phyloP scores from a whole-genome alignment of 495 filamentous ascomycete genomes.

The Cercophora samala region DNA sequence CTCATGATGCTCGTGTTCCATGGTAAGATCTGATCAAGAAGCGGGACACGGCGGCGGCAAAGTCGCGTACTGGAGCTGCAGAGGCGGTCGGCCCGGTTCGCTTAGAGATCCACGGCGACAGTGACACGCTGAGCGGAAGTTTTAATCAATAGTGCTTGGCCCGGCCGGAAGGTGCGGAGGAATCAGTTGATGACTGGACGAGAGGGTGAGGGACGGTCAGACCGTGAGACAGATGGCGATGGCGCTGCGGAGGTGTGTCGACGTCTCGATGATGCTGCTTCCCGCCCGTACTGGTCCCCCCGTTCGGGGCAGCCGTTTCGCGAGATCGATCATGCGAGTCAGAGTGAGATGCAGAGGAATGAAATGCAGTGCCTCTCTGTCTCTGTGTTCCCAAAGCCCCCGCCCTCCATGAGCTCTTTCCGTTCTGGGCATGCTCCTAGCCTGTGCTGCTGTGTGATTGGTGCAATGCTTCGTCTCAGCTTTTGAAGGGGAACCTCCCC shows the following conservation, averaged over 20 bases:
- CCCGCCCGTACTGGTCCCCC: slow-evolving; percentile 17
- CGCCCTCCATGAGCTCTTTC: background rate
- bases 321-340: slow-evolving; percentile 27
- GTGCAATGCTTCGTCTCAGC: background rate
- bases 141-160: background rate
- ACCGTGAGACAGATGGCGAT: slow-evolving; percentile 7
- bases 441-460: background rate
- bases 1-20: background rate
- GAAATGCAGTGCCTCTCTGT: slow-evolving; percentile 9
- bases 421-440: background rate
- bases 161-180: slow-evolving; percentile 1
- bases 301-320: slow-evolving; percentile 10
- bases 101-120: slow-evolving; percentile 3
- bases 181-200: background rate
- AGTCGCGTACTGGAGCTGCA: background rate
- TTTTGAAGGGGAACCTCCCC: background rate
- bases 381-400: background rate
- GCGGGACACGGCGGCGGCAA: slow-evolving; percentile 5
- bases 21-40: slow-evolving; percentile 1
- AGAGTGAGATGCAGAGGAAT: slow-evolving; percentile 15
- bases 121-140: background rate
- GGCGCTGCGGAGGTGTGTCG: slow-evolving; percentile 1
- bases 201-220: background rate
- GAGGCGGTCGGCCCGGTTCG: slow-evolving; percentile 7
- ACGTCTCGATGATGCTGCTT: slow-evolving; percentile 26